A percentile compares a stretch with the other conserved stretches of the same genome.
phyloP scores from a whole-genome alignment of 2,329 filamentous ascomycete genomes.

The Trichoderma citrinoviride region DNA sequence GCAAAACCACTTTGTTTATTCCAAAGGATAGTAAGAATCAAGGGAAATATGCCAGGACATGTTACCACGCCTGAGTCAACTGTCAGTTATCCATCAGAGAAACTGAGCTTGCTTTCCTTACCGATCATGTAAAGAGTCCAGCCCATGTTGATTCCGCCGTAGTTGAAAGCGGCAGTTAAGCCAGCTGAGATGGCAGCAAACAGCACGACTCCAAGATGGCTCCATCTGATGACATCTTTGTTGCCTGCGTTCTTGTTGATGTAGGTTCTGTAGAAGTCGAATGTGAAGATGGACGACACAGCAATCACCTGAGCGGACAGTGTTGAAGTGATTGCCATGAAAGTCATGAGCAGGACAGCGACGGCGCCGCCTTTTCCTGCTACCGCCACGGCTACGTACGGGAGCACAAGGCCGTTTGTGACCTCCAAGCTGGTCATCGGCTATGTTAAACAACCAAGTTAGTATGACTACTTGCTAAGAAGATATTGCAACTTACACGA shows the following conservation, averaged over 20 bases:
- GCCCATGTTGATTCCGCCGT: slow-evolving; percentile 5
- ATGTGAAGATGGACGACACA: slow-evolving; percentile 5
- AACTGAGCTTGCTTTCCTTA: not conserved
- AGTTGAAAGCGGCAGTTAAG: not conserved
- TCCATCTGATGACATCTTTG: slow-evolving; percentile 10
- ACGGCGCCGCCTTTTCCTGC: slow-evolving; percentile 10
- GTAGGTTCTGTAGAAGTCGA: slow-evolving; percentile 11
- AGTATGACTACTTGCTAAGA: not conserved
- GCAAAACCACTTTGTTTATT: not conserved
- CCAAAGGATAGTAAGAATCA: slow-evolving; percentile 8
- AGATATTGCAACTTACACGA: not conserved
- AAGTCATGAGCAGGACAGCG: not conserved
- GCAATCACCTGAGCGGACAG: slow-evolving; percentile 6
- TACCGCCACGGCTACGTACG: slow-evolving; percentile 8
- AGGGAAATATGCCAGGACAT: slow-evolving; percentile 4
- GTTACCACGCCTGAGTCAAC: not conserved
- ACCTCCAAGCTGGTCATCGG: not conserved
- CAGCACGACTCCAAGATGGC: slow-evolving; percentile 5
- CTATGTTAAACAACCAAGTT: not conserved
- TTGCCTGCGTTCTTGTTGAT: slow-evolving; percentile 6
- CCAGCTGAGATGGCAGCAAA: slow-evolving; percentile 8
- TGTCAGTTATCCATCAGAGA: not conserved
- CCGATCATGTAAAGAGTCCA: slow-evolving; percentile 15
- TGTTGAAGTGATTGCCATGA: slow-evolving; percentile 9
- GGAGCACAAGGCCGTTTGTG: slow-evolving; percentile 5